A percentile compares a stretch with the other conserved stretches of the same genome.
Evolutionary conservation across 2,329 filamentous ascomycete genomes (phyloP).

Genomic region (Pseudopyricularia javanii): DNA sequence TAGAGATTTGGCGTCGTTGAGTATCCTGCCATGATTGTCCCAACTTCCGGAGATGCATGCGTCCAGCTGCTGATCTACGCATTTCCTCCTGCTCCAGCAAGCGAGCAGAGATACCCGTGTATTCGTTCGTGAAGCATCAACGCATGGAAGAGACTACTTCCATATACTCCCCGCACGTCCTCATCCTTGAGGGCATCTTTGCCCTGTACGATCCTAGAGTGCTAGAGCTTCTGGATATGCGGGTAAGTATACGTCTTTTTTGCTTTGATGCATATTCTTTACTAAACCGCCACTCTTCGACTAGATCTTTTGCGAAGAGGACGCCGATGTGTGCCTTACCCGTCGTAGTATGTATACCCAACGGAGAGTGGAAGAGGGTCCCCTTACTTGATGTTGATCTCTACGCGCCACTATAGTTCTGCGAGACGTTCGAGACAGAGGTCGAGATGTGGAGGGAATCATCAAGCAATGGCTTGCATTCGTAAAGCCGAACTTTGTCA

Average conservation of each 20-base stretch:
- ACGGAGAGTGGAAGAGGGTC: not conserved
- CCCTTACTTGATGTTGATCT: not conserved
- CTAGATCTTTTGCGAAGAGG: constrained; percentile 89
- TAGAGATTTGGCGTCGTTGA: constrained; percentile 1
- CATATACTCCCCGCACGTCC: constrained; percentile 91
- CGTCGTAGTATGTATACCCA: constrained; percentile 54
- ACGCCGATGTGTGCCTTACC: constrained; percentile 85
- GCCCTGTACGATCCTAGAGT: constrained; percentile 83
- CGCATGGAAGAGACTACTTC: constrained; percentile 68
- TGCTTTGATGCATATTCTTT: not conserved
- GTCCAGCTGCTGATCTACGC: not conserved
- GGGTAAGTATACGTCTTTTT: constrained; percentile 34
- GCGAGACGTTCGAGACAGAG: constrained; percentile 80
- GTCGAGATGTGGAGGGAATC: constrained; percentile 83
- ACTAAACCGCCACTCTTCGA: not conserved
- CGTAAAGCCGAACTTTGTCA: constrained; percentile 94
- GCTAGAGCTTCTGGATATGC: constrained; percentile 79
- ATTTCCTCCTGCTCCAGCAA: constrained; percentile 38
- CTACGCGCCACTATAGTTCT: constrained; percentile 40
- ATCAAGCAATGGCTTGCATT: constrained; percentile 97
- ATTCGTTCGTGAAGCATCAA: constrained; percentile 88
- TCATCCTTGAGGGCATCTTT: constrained; percentile 93
- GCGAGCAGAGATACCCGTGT: constrained; percentile 82
- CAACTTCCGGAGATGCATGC: not conserved
- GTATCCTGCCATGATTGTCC: not conserved